Percentiles rank a stretch among this genome's conserved stretches.
phyloP scores from a whole-genome alignment of 306 rosid species.

The Carpinus fangiana region DNA sequence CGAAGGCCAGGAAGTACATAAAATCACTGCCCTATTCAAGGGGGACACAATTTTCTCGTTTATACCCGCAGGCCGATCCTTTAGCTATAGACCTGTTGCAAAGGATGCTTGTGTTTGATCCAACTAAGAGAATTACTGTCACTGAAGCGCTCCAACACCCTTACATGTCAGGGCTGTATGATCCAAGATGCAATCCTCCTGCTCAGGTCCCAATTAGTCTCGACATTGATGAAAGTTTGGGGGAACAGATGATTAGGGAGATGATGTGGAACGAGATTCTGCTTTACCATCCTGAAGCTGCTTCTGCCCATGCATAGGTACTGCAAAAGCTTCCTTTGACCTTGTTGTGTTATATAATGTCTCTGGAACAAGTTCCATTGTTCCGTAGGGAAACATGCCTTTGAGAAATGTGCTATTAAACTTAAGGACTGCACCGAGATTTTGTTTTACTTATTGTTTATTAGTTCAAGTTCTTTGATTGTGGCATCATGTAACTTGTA shows the following conservation, averaged over 20 bases:
- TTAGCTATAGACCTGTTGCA: slow-evolving; percentile 78
- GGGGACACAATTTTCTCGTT: slow-evolving; percentile 53
- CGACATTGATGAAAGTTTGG: slow-evolving; percentile 61
- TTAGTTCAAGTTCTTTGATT: slow-evolving; percentile 20
- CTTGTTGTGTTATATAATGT: slow-evolving; percentile 6
- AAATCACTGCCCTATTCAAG: slow-evolving; percentile 56
- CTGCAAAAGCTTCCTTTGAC: slow-evolving; percentile 19
- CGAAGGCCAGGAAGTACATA: slow-evolving; percentile 62
- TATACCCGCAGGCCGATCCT: slow-evolving; percentile 77
- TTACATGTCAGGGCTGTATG: slow-evolving; percentile 66
- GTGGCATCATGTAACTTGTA: slow-evolving; percentile 43
- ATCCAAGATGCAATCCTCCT: slow-evolving; percentile 51
- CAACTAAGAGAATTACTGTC: slow-evolving; percentile 73
- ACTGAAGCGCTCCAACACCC: slow-evolving; percentile 86
- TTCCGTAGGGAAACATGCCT: not conserved
- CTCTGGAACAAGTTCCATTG: slow-evolving; percentile 19
- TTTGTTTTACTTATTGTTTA: slow-evolving; percentile 16
- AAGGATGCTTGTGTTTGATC: slow-evolving; percentile 83
- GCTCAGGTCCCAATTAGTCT: slow-evolving; percentile 63
- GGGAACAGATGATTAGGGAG: slow-evolving; percentile 60
- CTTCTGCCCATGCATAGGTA: slow-evolving; percentile 31
- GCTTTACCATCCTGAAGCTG: slow-evolving; percentile 74
- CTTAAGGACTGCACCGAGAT: slow-evolving; percentile 32
- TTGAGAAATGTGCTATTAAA: slow-evolving; percentile 27
- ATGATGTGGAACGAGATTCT: slow-evolving; percentile 88